These are phyloP conservation scores for Aspergillus panamensis DNA, from an alignment of 495 filamentous ascomycete genomes.

Conservation along the genomic window DNA sequence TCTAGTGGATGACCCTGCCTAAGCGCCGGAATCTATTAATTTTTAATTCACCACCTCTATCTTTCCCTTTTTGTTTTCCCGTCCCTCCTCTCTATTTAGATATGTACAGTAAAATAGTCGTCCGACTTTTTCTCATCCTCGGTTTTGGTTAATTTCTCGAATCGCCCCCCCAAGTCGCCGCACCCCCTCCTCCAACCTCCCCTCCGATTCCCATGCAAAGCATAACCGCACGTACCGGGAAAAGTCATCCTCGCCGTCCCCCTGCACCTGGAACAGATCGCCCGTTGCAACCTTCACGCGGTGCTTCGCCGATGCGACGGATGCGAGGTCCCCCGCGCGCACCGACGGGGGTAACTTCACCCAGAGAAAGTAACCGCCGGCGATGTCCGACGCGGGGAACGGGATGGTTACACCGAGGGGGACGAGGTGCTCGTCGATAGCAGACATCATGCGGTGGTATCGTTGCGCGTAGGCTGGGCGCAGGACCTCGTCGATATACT, in stretches of 20 bases:
- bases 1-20: no score
- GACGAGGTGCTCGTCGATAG: conserved; percentile 53
- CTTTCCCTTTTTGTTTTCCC: background rate
- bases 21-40: background rate
- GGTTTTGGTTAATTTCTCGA: conserved; percentile 1
- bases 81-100: background rate
- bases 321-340: conserved; percentile 52
- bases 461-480: conserved; percentile 54
- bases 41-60: background rate
- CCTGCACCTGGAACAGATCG: conserved; percentile 61
- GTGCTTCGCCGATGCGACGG: conserved; percentile 34
- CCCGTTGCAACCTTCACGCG: conserved; percentile 63
- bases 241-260: conserved; percentile 52
- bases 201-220: conserved; percentile 72
- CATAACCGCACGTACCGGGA: conserved; percentile 58
- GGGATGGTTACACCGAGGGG: conserved; percentile 56
- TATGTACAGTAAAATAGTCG: no score
- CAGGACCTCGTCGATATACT: conserved; percentile 47
- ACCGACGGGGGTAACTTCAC: conserved; percentile 55
- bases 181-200: conserved; percentile 65
- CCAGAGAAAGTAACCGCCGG: conserved; percentile 84
- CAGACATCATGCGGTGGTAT: conserved; percentile 49
- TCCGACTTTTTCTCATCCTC: background rate
- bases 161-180: conserved; percentile 18
- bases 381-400: conserved; percentile 27